A percentile compares a stretch with the other conserved stretches of the same genome.
Conservation (phyloP, 1,284 basidiomycete species). For the Leccinum laetum region DNA sequence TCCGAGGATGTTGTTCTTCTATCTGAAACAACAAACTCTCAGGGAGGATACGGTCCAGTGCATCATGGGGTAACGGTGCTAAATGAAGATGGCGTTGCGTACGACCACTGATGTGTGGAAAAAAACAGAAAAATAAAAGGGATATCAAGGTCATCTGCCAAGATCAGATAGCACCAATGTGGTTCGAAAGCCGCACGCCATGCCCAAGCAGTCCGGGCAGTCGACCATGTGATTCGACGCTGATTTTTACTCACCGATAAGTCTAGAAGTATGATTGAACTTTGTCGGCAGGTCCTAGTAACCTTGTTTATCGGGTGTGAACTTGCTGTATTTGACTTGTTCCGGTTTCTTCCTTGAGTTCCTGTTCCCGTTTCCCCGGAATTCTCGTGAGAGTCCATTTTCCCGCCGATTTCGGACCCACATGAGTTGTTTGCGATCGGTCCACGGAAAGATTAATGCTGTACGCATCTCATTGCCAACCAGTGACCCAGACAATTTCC, state of each 20-base stretch:
- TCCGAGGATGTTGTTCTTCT: not conserved
- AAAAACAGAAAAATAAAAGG: not conserved
- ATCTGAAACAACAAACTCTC: constrained; percentile 5
- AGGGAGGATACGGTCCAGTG: constrained; percentile 1
- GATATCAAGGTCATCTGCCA: not conserved
- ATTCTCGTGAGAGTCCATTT: not conserved
- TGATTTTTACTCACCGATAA: constrained; percentile 11
- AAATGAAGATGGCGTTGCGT: constrained; percentile 1
- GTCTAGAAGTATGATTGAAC: not conserved
- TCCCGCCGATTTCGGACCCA: not conserved
- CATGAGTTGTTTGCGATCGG: not conserved
- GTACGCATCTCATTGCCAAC: too few relatives aligned
- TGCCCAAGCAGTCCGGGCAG: not conserved
- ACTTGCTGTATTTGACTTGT: not conserved
- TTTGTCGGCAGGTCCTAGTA: not conserved
- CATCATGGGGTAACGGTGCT: constrained; percentile 5
- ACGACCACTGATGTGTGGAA: not conserved
- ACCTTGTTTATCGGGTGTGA: not conserved
- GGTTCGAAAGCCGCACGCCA: not conserved
- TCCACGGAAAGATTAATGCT: not conserved
- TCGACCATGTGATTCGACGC: not conserved
- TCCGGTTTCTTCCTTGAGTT: not conserved
- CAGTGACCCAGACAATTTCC: too few relatives aligned
- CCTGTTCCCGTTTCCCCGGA: not conserved
- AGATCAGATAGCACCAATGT: not conserved